Base-by-base conservation (phyloP, 2,329 filamentous ascomycete genomes). In the Penicillium sp. region DNA sequence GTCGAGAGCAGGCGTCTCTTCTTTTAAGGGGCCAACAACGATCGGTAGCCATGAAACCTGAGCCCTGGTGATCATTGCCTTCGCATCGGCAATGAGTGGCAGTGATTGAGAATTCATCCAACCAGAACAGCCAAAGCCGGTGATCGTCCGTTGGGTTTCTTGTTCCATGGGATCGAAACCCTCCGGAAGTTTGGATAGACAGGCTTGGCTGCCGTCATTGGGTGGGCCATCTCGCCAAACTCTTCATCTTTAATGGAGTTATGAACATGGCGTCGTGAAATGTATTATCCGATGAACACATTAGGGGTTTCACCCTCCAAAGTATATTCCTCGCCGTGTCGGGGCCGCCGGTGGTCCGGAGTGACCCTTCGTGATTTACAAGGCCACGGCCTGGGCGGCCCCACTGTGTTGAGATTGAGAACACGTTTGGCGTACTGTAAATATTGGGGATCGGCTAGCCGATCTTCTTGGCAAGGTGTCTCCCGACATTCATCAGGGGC, bases 11-110 rank as follows among this genome's bases (percentile, higher is more conserved):
- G n/a, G 16, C 10, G n/a, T 27, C 21, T 25, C 16, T 25, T 27
- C 9, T 47, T 60, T 55, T 26, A 57, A 58, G 50, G 25, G 10
- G 4, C 21, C 11, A 44, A 25, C 19, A 19, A 10, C 25, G 3
- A 3, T 10, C 14, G 39, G 19, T 21, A 14, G 14, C 23, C 33
- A 49, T 31, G 27, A 48, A 35, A 44, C 37, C 7, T 33, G 5
- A 23, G 29, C 23, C 50, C 59, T 61, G 57, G 58, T 60, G 54
- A 65, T 65, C 61, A 59, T 58, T 64, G 26, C 57, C 55, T 21
- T 43, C 16, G 13, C 8, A 46, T 6, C 8, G 43, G 26, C 4
- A 27, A 14, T 45, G 10, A 46, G 55, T 54, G 53, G 46, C 19
- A 33, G 16, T 19, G 13, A 48, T 44, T 37, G 33, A 45, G 26